phyloP scores from a whole-genome alignment of 495 filamentous ascomycete species.

The Aspergillus hancockii region DNA sequence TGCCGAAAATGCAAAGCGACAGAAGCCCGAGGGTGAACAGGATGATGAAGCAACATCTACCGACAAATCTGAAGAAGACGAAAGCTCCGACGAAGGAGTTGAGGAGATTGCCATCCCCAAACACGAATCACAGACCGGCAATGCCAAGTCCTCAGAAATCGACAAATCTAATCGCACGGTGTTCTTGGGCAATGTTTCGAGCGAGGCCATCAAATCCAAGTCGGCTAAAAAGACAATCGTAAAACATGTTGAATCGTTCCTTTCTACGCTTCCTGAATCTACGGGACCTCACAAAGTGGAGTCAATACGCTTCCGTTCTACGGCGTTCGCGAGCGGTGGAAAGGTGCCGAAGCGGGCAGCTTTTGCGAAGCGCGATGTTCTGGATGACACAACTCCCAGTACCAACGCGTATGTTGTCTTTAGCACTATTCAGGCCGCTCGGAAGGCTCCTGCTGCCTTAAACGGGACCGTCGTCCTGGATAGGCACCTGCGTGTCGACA shows the following conservation, averaged over 20 bases:
- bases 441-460: slow-evolving; percentile 71
- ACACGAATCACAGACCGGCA: slow-evolving; percentile 56
- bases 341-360: slow-evolving; percentile 88
- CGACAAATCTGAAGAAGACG: slow-evolving; percentile 24
- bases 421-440: slow-evolving; percentile 66
- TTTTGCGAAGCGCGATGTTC: slow-evolving; percentile 76
- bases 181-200: slow-evolving; percentile 90
- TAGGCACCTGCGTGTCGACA: slow-evolving; percentile 88
- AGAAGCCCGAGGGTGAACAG: slow-evolving; percentile 24
- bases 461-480: slow-evolving; percentile 85
- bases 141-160: slow-evolving; percentile 54
- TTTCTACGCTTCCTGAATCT: slow-evolving; percentile 44
- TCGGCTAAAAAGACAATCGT: slow-evolving; percentile 73
- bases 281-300: slow-evolving; percentile 68
- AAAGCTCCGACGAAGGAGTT: slow-evolving; percentile 29
- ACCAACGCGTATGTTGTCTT: slow-evolving; percentile 96
- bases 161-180: slow-evolving; percentile 89
- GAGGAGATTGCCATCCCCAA: slow-evolving; percentile 39
- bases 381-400: slow-evolving; percentile 85
- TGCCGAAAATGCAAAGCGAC: slow-evolving; percentile 21
- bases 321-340: slow-evolving; percentile 68
- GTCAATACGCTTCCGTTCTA: slow-evolving; percentile 90
- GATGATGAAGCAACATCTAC: slow-evolving; percentile 22
- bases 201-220: slow-evolving; percentile 76
- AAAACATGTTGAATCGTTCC: slow-evolving; percentile 63